phyloP scores from a whole-genome alignment of 257 asterid genomes.

The Solanum appendiculatum region DNA sequence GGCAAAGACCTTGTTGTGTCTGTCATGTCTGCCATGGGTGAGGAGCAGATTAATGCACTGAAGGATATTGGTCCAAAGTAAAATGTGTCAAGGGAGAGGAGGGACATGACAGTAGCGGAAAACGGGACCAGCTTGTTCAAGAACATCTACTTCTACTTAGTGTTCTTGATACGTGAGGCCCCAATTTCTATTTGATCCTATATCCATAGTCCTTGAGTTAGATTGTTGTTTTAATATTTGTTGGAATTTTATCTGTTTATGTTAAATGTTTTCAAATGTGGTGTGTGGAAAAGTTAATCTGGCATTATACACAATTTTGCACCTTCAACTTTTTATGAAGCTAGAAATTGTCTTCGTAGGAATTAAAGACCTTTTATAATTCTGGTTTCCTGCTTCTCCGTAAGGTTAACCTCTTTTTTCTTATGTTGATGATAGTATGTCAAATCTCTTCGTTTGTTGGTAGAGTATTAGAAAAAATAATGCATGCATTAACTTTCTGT shows the following conservation, averaged over 20 bases:
- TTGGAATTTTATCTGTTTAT: not conserved
- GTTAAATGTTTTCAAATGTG: not conserved
- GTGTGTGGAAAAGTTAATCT: not conserved
- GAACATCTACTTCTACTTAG: not conserved
- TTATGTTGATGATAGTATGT: not conserved
- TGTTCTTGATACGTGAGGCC: not conserved
- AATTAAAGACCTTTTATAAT: not conserved
- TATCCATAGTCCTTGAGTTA: not conserved
- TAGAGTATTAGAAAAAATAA: not conserved
- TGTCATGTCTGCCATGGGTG: slow-evolving; percentile 91
- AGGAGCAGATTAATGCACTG: slow-evolving; percentile 82
- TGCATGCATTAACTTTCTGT: no score
- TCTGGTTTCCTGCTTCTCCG: not conserved
- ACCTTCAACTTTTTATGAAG: not conserved
- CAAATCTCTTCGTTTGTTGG: not conserved
- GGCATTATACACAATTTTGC: slow-evolving; percentile 1
- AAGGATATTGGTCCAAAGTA: slow-evolving; percentile 74
- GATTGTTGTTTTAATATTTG: not conserved
- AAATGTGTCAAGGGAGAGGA: not conserved
- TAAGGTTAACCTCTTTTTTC: not conserved
- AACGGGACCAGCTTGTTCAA: not conserved
- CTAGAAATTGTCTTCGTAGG: not conserved
- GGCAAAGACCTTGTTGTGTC: slow-evolving; percentile 89
- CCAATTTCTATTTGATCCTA: not conserved
- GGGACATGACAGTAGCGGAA: not conserved